Evolutionary conservation across 768 basidiomycete species (phyloP).

Genomic region (Sarcodon sp.): DNA sequence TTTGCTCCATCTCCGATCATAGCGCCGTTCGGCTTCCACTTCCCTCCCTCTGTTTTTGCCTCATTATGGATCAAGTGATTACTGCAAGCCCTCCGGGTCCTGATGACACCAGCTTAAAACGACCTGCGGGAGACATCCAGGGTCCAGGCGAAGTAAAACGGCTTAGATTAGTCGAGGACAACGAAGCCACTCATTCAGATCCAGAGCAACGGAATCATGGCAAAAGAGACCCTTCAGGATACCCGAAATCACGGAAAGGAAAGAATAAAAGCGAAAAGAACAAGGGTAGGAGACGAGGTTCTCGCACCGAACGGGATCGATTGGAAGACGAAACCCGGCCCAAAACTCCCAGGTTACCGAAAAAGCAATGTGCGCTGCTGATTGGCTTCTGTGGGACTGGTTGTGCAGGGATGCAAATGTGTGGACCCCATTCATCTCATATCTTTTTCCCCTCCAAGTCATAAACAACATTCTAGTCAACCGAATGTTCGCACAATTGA

Average conservation of each 20-base stretch:
- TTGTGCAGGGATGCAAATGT: constrained; percentile 96
- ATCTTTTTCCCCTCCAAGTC: not conserved
- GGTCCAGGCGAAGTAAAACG: too few relatives aligned
- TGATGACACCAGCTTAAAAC: too few relatives aligned
- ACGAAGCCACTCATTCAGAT: too few relatives aligned
- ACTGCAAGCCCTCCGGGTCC: too few relatives aligned
- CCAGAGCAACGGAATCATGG: too few relatives aligned
- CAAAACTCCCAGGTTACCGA: constrained; percentile 57
- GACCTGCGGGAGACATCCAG: too few relatives aligned
- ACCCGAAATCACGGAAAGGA: constrained; percentile 4
- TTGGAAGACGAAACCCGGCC: constrained; percentile 6
- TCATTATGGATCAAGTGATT: too few relatives aligned
- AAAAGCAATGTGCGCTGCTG: constrained; percentile 73
- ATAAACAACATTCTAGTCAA: constrained; percentile 33
- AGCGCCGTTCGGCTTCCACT: too few relatives aligned
- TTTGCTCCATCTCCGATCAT: too few relatives aligned
- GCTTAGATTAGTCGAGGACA: too few relatives aligned
- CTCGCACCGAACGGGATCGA: constrained; percentile 5
- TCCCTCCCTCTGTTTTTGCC: too few relatives aligned
- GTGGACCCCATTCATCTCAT: constrained; percentile 18
- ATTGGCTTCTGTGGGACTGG: constrained; percentile 90
- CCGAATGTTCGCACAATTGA: constrained; percentile 70
- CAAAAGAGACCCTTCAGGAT: not conserved
- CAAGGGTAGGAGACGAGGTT: constrained; percentile 11
- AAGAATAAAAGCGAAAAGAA: constrained; percentile 5